A percentile compares a stretch with the other conserved stretches of the same genome.
phyloP scores from a whole-genome alignment of 192 early-diverging fungal species.

The Globomyces pollinis-pini region DNA sequence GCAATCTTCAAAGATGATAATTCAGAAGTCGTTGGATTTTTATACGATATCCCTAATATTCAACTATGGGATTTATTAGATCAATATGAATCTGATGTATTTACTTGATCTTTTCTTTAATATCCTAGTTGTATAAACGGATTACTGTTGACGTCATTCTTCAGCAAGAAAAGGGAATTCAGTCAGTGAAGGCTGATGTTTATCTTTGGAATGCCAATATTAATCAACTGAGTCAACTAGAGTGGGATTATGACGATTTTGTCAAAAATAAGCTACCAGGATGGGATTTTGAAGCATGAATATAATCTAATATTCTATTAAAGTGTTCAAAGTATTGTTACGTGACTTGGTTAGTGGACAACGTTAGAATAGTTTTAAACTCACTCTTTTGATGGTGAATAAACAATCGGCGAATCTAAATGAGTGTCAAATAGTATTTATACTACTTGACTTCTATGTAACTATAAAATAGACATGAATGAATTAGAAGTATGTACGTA shows the following conservation, averaged over 20 bases:
- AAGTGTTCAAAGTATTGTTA: no score
- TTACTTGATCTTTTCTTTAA: no score
- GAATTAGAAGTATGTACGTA: no score
- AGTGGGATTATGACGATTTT: constrained; percentile 8
- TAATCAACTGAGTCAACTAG: not conserved
- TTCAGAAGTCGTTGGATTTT: not conserved
- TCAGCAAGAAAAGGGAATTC: not conserved
- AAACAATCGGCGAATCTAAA: not conserved
- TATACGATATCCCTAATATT: not conserved
- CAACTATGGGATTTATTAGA: not conserved
- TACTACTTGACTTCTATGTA: no score
- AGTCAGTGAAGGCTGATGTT: not conserved
- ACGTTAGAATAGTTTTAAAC: no score
- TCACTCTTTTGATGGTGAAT: no score
- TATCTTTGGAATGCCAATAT: constrained; percentile 3
- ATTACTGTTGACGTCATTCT: not conserved
- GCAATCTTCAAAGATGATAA: not conserved
- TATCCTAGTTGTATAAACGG: constrained; percentile 8
- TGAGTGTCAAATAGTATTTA: no score
- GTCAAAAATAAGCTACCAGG: not conserved
- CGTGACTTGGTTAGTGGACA: no score
- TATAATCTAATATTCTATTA: not conserved
- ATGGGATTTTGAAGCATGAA: not conserved
- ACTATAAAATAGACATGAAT: no score
- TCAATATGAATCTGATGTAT: constrained; percentile 1